Evolutionary conservation across 2,329 filamentous ascomycete species (phyloP), one percentile per base, ranked within the genome.

Genomic region (Cytospora piceae): DNA sequence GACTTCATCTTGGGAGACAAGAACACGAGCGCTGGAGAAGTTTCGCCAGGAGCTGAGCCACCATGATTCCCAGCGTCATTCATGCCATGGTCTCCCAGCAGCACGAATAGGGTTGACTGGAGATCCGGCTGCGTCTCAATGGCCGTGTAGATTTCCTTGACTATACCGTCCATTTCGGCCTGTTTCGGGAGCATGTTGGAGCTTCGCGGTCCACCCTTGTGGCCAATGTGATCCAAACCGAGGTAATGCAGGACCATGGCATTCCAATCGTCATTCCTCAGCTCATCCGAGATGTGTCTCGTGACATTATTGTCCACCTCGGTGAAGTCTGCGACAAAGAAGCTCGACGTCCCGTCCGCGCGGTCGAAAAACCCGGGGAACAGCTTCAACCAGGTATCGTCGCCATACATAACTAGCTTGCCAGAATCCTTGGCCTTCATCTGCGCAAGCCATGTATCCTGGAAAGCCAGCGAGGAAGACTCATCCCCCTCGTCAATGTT

Each of bases 231-330:
- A 76, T 99, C 95, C 64, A 99, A 83, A 0, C 95, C 95, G 52
- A 99, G 86, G 73, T 97, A 99, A 79, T 99, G 95, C 77, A 99
- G 85, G 24, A 99, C 88, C 89, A 98, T 90, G 3, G 90, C 90
- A 75, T 92, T 90, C 95, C 95, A 99, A 74, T 99, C 95, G 64
- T 87, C 79, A 51, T 87, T 88, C 64, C 81, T 77, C 67, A 99
- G 82, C 78, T 98, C 94, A 42, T 81, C 80, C 6, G 90, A 84
- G 61, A 99, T 83, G 80, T 99, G 93, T 68, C 95, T 87, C 3
- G 95, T 99, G 71, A 99, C 95, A 76, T 99, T 99, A 75, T 93
- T 90, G 79, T 99, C 95, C 70, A 99, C 96, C 81, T 99, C 94
- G 58, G 92, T 96, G 74, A 97, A 99, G 77, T 99, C 95, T 77